Conservation (phyloP, 192 early-diverging fungal species). For the Linderina pennispora region DNA sequence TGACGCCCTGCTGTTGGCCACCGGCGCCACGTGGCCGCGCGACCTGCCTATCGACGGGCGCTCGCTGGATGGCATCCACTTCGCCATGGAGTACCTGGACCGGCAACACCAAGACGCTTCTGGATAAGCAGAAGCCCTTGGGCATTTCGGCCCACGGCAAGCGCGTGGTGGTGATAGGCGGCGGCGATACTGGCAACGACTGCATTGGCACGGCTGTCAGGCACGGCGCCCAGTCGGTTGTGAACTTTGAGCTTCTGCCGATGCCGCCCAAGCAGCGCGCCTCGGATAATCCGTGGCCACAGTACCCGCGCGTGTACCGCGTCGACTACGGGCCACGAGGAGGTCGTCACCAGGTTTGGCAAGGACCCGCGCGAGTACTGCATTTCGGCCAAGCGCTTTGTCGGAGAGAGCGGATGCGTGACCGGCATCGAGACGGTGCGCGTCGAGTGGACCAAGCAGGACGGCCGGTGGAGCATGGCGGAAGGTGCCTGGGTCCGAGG, state of each 20-base stretch:
- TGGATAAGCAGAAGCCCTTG: constrained; percentile 70
- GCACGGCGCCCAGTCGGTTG: constrained; percentile 82
- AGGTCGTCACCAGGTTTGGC: constrained; percentile 82
- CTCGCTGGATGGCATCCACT: constrained; percentile 85
- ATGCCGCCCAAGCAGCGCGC: constrained; percentile 81
- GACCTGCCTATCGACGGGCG: constrained; percentile 88
- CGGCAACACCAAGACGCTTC: constrained; percentile 77
- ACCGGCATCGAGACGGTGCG: constrained; percentile 90
- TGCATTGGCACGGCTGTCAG: constrained; percentile 93
- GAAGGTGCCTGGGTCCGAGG: constrained; percentile 81
- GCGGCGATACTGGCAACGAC: constrained; percentile 96
- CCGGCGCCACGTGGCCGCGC: constrained; percentile 96
- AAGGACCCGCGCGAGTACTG: constrained; percentile 94
- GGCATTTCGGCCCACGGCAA: constrained; percentile 87
- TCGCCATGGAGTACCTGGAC: constrained; percentile 99
- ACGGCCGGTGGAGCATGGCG: constrained; percentile 80
- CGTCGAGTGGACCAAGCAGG: constrained; percentile 92
- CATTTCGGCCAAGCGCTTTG: constrained; percentile 94
- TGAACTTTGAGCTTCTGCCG: constrained; percentile 97
- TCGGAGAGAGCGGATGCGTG: constrained; percentile 73
- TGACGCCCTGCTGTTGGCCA: constrained; percentile 84
- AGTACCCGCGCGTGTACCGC: constrained; percentile 92
- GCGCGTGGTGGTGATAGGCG: constrained; percentile 95
- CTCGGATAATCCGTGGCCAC: constrained; percentile 95
- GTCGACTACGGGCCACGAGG: constrained; percentile 96